phyloP scores from a whole-genome alignment of 805 yeast genomes.

The Lipomyces yamadae region DNA sequence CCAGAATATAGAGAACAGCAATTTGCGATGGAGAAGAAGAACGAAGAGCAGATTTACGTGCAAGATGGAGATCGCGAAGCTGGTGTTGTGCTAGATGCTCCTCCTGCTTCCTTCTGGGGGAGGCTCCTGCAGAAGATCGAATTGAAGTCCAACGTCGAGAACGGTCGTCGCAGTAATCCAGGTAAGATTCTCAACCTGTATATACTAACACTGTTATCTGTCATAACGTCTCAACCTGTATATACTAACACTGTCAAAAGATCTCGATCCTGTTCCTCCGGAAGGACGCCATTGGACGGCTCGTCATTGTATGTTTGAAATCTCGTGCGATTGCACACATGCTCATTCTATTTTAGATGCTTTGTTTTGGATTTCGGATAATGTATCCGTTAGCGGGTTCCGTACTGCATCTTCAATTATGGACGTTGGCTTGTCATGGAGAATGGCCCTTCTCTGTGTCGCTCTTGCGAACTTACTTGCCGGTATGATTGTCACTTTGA shows the following conservation, averaged over 20 bases:
- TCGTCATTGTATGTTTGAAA: conserved; percentile 45
- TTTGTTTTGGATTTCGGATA: conserved; percentile 39
- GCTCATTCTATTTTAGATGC: conserved; percentile 35
- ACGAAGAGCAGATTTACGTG: neutral
- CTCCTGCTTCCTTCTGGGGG: neutral
- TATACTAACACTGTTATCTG: neutral
- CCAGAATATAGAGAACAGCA: too few relatives aligned
- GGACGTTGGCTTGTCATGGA: conserved; percentile 52
- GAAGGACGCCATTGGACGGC: conserved; percentile 54
- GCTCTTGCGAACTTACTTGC: conserved; percentile 52
- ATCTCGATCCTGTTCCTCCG: conserved; percentile 35
- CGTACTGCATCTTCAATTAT: conserved; percentile 52
- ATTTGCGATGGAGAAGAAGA: neutral
- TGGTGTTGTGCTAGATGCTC: neutral
- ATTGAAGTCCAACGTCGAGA: neutral
- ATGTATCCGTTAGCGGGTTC: conserved; percentile 50
- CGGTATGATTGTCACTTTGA: conserved; percentile 49
- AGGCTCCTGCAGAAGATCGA: neutral
- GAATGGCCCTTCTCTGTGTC: conserved; percentile 52
- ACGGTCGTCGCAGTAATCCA: conserved; percentile 1
- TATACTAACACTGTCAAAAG: neutral
- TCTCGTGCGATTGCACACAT: neutral
- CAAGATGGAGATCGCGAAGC: neutral
- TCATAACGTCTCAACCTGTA: too few relatives aligned
- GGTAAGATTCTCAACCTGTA: neutral